A percentile compares a stretch with the other conserved stretches of the same genome.
Conservation (phyloP, 2,329 filamentous ascomycete genomes). For the Aspergillus sp. region DNA sequence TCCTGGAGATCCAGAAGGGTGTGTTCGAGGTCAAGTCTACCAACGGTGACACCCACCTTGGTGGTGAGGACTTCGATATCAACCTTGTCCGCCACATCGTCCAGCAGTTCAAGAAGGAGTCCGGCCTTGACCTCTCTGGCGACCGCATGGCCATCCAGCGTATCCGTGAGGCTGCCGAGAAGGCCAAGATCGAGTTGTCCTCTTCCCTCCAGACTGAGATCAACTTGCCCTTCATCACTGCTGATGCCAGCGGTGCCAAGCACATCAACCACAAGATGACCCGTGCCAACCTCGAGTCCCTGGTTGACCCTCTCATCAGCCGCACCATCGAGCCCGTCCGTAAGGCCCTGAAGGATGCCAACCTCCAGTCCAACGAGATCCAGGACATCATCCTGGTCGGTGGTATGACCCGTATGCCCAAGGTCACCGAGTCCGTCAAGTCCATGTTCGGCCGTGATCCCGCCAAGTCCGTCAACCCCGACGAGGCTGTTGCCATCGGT, state of each 20-base stretch:
- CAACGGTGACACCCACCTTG: slow-evolving; percentile 97
- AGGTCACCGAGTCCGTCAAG: slow-evolving; percentile 95
- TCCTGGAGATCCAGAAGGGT: slow-evolving; percentile 95
- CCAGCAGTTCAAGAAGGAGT: slow-evolving; percentile 94
- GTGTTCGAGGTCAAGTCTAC: slow-evolving; percentile 99
- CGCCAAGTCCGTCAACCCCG: slow-evolving; percentile 97
- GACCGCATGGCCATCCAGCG: slow-evolving; percentile 99
- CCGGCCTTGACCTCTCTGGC: slow-evolving; percentile 80
- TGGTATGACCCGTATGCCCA: slow-evolving; percentile 99
- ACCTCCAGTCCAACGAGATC: slow-evolving; percentile 87
- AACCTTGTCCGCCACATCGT: slow-evolving; percentile 90
- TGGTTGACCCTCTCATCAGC: slow-evolving; percentile 85
- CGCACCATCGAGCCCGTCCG: slow-evolving; percentile 88
- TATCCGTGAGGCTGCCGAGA: slow-evolving; percentile 97
- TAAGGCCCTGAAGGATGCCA: slow-evolving; percentile 95
- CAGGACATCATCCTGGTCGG: slow-evolving; percentile 97
- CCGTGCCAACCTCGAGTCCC: slow-evolving; percentile 85
- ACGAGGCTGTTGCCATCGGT: slow-evolving; percentile 97
- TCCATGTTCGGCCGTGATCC: slow-evolving; percentile 93
- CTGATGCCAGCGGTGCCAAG: slow-evolving; percentile 91
- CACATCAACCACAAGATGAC: slow-evolving; percentile 97
- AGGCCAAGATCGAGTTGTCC: slow-evolving; percentile 98
- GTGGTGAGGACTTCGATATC: slow-evolving; percentile 98
- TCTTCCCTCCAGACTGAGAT: slow-evolving; percentile 95
- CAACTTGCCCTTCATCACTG: slow-evolving; percentile 98